Base-by-base conservation (phyloP, 306 rosid genomes). In the Corylus americana region DNA sequence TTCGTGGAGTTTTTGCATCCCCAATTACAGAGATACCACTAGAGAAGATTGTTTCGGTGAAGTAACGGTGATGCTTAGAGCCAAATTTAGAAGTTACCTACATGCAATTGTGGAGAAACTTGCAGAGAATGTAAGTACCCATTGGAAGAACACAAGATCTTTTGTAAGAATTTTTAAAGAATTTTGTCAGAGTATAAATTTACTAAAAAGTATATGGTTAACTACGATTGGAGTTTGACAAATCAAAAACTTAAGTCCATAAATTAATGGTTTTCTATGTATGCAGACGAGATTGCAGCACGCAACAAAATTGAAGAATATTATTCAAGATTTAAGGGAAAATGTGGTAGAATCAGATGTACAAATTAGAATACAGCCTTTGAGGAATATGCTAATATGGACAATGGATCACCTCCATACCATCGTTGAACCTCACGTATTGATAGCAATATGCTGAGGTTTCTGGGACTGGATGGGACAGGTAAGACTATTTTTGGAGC, bases 391-490 rank as follows among this genome's bases (percentile, higher is more conserved):
- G 10, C 14, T 86, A 70, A 42, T 12, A 16, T 37, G 73, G 71
- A 80, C 71, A 8, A 35, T 82, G 11, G 59, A 79, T 54, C 81
- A 73, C 16, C 66, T 86, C 17, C 79, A 77, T 47, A 67, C 62
- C 13, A 81, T 82, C 14, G 71, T 80, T 27, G 69, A 76, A 50
- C 73, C 80, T 79, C 58, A 78, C 22, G 82, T 79, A 42, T 82
- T 83, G 35, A 55, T 67, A 76, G 84, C 78, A 57, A 59, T 79
- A 70, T 82, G 84, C 42, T 59, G 67, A 7, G 84, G 75, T 25
- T 61, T 82, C 54, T 85, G 82, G 82, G 84, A 86, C 29, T 64
- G 78, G 16, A 68, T 80, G 81, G 89, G 86, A 39, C 84, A 82
- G 87, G 85, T 84, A 49, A 18, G 37, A 49, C 4, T 8, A 17